These are phyloP conservation scores for Mychonastes homosphaera DNA, from an alignment of 139 green algal genomes.

Conservation along the genomic window DNA sequence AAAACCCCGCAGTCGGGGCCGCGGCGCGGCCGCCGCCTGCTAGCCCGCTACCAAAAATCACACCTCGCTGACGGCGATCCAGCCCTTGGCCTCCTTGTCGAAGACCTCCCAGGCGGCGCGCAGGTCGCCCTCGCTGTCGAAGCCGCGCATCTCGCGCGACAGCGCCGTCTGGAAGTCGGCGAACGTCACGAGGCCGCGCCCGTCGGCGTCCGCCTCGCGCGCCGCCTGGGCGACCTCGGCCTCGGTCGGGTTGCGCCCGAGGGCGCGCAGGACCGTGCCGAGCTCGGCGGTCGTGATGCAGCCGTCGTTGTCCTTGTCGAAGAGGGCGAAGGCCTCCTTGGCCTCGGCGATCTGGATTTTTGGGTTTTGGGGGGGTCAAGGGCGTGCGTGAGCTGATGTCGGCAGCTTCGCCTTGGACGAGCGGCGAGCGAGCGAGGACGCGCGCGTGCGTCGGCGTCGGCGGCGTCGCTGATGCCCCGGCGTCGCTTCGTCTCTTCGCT, in stretches of 20 bases:
- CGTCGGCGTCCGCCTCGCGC: slow-evolving; percentile 34
- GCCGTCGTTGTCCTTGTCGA: slow-evolving; percentile 68
- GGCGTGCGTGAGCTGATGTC: too few relatives aligned
- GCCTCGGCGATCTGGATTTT: slow-evolving; percentile 80
- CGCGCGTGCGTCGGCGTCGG: too few relatives aligned
- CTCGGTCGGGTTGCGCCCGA: slow-evolving; percentile 39
- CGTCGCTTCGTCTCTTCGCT: too few relatives aligned
- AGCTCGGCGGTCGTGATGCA: slow-evolving; percentile 34
- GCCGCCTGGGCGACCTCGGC: slow-evolving; percentile 25
- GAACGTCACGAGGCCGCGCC: slow-evolving; percentile 31
- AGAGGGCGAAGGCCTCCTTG: slow-evolving; percentile 77
- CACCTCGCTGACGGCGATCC: slow-evolving; percentile 49
- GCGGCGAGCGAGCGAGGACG: too few relatives aligned
- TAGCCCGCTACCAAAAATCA: too few relatives aligned
- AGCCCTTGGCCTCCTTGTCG: slow-evolving; percentile 61
- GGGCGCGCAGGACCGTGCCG: slow-evolving; percentile 33
- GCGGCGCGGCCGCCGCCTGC: too few relatives aligned
- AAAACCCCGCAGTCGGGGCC: too few relatives aligned
- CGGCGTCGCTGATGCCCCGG: too few relatives aligned
- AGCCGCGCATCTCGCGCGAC: slow-evolving; percentile 31
- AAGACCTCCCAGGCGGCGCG: slow-evolving; percentile 45
- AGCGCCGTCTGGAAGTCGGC: slow-evolving; percentile 23
- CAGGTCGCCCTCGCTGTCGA: slow-evolving; percentile 54
- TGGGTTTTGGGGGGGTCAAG: too few relatives aligned
- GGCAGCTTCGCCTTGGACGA: too few relatives aligned